Conservation (phyloP, 331 rosid genomes). For the Saraca asoca region DNA sequence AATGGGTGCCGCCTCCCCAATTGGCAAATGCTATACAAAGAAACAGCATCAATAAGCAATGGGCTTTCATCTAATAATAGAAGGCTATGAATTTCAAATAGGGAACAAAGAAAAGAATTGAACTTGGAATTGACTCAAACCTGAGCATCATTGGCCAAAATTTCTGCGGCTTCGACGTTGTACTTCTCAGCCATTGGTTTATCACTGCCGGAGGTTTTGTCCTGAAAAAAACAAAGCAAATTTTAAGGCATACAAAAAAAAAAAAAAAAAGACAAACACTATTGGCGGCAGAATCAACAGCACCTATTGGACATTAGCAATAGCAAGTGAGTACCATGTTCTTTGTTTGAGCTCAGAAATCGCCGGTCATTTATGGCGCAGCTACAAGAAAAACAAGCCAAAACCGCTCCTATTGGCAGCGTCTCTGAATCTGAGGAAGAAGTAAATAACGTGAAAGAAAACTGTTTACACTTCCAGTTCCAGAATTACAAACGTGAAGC, state of each 20-base stretch:
- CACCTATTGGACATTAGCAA: background rate
- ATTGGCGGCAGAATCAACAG: too few species aligned
- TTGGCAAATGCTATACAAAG: slow-evolving; percentile 64
- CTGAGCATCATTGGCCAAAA: slow-evolving; percentile 70
- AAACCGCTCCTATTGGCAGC: background rate
- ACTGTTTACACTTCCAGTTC: too few species aligned
- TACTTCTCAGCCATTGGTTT: slow-evolving; percentile 47
- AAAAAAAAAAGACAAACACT: background rate
- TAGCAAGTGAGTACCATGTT: slow-evolving; percentile 13
- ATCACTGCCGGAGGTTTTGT: slow-evolving; percentile 33
- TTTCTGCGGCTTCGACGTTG: slow-evolving; percentile 62
- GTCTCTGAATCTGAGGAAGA: background rate
- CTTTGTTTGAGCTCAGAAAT: background rate
- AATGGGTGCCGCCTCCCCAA: slow-evolving; percentile 78
- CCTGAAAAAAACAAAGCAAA: slow-evolving; percentile 39
- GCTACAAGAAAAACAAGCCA: background rate
- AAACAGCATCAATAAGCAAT: slow-evolving; percentile 14
- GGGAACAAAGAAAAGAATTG: background rate
- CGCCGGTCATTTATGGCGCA: background rate
- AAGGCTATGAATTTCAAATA: background rate
- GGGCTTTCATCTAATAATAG: background rate
- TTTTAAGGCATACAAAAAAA: background rate
- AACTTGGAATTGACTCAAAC: slow-evolving; percentile 34
- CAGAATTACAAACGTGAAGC: background rate
- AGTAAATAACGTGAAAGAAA: background rate